A percentile compares a stretch with the other conserved stretches of the same genome.
Evolutionary conservation across 2,329 filamentous ascomycete species (phyloP).

Genomic region (Colletotrichum plurivorum): DNA sequence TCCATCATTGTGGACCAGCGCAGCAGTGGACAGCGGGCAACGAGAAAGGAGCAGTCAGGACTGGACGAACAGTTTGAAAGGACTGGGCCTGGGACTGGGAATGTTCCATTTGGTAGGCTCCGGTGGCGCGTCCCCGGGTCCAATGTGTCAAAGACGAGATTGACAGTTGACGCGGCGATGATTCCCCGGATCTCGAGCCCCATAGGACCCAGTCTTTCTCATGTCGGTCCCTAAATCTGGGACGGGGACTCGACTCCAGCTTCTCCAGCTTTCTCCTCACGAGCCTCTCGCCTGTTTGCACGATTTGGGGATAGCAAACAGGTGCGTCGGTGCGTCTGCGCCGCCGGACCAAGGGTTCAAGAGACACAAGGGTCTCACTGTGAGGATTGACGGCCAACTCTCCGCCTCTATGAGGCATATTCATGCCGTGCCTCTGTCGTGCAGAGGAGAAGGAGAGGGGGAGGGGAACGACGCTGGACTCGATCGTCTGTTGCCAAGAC

Average conservation of each 20-base stretch:
- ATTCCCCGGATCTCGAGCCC: constrained; percentile 34
- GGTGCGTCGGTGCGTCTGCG: neutral
- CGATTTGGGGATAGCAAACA: neutral
- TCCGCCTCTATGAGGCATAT: constrained; percentile 24
- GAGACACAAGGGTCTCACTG: neutral
- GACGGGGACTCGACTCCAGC: neutral
- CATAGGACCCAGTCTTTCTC: neutral
- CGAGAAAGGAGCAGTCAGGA: neutral
- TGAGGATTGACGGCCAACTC: neutral
- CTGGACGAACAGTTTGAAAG: neutral
- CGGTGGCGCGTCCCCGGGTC: constrained; percentile 19
- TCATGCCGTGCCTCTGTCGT: neutral
- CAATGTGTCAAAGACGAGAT: constrained; percentile 10
- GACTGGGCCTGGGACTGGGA: neutral
- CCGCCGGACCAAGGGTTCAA: neutral
- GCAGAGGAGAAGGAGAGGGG: neutral
- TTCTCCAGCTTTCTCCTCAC: neutral
- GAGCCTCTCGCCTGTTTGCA: no score
- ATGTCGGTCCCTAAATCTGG: constrained; percentile 13
- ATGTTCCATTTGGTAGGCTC: neutral
- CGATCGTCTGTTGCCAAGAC: constrained; percentile 15
- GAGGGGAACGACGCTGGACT: neutral
- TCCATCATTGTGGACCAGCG: constrained; percentile 4
- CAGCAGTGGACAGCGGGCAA: neutral
- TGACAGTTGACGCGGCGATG: constrained; percentile 28